Base-by-base conservation (phyloP, 2,329 filamentous ascomycete genomes). In the Biscogniauxia marginata region DNA sequence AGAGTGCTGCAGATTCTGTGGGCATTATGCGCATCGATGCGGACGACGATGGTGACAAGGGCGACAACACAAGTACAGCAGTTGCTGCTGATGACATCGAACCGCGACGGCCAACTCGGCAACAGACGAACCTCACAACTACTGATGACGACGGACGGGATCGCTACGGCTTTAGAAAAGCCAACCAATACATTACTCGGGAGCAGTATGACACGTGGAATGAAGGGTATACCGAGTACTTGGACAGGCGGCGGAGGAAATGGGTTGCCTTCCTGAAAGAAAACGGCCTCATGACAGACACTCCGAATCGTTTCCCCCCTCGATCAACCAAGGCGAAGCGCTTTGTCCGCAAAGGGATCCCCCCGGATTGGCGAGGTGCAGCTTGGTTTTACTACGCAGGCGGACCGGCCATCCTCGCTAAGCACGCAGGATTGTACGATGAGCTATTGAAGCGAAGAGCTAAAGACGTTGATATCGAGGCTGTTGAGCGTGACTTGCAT, bases 331-430 rank as follows among this genome's bases (percentile, higher is more conserved):
- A 96, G 73, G 85, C 95, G 46, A 96, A 96, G 74, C 84, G 92
- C 18, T 97, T 95, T 70, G 84, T 96, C 49, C 86, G 93, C 51
- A 98, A 97, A 73, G 93, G 93, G 16, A 93, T 97, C 50, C 93
- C 93, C 3, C 91, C 93, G 0, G 91, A 96, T 63, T 96, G 92
- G 86, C 85, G 93, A 67, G 93, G 93, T n/a, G 89, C 90, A 5
- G 93, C 93, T 47, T 98, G 93, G 93, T 98, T 96, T 73, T 97
- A 90, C 76, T 98, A 97, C 70, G 91, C 92, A 9, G 91, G 91
- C 19, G 93, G 93, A 1, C 91, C 91, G 21, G 85, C 87, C 47
- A 88, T 91, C 62, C 73, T 96, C 57, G 83, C 85, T 51, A 88
- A 90, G 67, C 84, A 96, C 65, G 82, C 85, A 4, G 90, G 90